These are phyloP conservation scores for Chlorella sp. DNA, from an alignment of 139 green algal genomes.

Conservation along the genomic window DNA sequence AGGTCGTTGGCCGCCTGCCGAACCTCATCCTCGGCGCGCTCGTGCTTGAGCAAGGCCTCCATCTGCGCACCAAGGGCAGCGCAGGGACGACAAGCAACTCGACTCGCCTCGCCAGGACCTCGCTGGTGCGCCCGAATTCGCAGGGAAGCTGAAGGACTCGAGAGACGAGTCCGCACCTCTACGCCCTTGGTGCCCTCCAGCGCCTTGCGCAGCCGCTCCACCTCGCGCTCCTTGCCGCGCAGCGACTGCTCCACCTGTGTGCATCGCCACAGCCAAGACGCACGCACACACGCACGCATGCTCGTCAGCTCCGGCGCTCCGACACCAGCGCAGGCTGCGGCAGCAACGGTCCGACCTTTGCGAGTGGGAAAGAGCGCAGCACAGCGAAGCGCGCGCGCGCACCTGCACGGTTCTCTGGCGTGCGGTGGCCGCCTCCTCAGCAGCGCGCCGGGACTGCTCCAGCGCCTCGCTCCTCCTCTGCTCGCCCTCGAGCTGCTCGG, in stretches of 20 bases:
- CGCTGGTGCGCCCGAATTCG: no score
- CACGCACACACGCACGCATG: no score
- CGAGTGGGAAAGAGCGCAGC: no score
- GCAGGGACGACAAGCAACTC: no score
- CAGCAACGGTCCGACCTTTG: no score
- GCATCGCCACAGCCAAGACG: no score
- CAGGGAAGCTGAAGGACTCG: no score
- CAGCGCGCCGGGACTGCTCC: not conserved
- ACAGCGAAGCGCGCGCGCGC: not conserved
- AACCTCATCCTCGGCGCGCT: not conserved
- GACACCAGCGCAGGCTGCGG: no score
- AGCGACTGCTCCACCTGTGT: conserved; percentile 13
- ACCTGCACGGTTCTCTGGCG: conserved; percentile 6
- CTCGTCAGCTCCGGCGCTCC: no score
- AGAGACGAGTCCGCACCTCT: no score
- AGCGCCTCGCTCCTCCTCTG: not conserved
- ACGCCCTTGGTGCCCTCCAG: conserved; percentile 3
- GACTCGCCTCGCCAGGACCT: no score
- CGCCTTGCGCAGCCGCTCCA: conserved; percentile 1
- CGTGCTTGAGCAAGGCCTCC: not conserved
- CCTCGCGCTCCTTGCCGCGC: conserved; percentile 12
- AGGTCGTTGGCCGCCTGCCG: not conserved
- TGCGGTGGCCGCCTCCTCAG: conserved; percentile 13
- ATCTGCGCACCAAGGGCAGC: not conserved
- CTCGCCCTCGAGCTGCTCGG: conserved; percentile 10